A percentile compares a stretch with the other conserved stretches of the same genome.
These are phyloP conservation scores for Claviceps paspali DNA, from an alignment of 2,329 filamentous ascomycete species.

Conservation along the genomic window DNA sequence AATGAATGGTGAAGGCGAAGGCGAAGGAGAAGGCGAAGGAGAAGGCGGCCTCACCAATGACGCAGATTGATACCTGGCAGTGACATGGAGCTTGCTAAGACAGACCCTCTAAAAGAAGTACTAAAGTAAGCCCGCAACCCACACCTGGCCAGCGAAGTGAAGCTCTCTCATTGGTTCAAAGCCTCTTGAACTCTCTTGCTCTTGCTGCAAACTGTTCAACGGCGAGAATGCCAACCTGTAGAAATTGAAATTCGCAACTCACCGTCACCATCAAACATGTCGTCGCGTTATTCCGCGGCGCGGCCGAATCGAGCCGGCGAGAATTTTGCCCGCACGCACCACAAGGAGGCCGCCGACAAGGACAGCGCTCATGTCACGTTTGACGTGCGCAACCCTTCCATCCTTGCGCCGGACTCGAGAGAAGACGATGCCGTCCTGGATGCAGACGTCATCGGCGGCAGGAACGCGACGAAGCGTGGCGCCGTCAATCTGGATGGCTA, in stretches of 20 bases:
- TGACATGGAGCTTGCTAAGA: no score
- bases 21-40: no score
- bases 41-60: conserved; percentile 8
- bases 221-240: no score
- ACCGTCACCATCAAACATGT: no score
- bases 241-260: no score
- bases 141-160: no score
- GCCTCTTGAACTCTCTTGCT: background rate
- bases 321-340: conserved; percentile 61
- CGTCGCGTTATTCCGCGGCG: conserved; percentile 24
- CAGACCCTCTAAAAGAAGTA: no score
- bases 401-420: conserved; percentile 66
- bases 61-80: conserved; percentile 3
- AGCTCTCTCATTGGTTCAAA: background rate
- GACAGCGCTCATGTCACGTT: conserved; percentile 70
- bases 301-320: conserved; percentile 75
- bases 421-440: conserved; percentile 63
- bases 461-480: conserved; percentile 68
- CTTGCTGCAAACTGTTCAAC: no score
- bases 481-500: conserved; percentile 96
- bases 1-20: conserved; percentile 3
- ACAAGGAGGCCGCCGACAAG: conserved; percentile 39
- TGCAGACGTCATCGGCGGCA: conserved; percentile 80
- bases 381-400: conserved; percentile 87
- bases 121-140: no score